Evolutionary conservation across 495 filamentous ascomycete species (phyloP).

Genomic region (Friedmanniomyces simplex): DNA sequence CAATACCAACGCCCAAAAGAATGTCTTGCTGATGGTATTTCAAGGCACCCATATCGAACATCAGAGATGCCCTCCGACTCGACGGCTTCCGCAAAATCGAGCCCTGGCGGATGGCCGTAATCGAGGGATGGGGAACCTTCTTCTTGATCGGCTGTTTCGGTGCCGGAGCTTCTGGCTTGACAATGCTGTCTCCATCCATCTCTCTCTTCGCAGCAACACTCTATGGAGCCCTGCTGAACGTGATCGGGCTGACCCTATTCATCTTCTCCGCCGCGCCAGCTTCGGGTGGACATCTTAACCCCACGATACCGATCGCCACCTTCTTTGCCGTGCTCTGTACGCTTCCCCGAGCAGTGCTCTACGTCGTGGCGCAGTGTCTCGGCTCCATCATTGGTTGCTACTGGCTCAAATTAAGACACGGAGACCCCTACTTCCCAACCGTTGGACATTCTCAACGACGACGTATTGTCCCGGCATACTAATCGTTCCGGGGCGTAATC

Average conservation of each 20-base stretch:
- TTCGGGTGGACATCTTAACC: conserved; percentile 21
- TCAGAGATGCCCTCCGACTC: conserved; percentile 3
- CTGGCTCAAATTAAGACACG: conserved; percentile 6
- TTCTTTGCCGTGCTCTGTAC: conserved; percentile 17
- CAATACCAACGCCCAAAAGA: not conserved
- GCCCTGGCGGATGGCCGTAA: conserved; percentile 12
- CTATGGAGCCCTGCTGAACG: conserved; percentile 6
- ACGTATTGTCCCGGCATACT: not conserved
- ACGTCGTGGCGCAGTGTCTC: conserved; percentile 7
- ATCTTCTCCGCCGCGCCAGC: conserved; percentile 13
- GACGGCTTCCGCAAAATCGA: conserved; percentile 10
- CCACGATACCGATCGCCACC: conserved; percentile 16
- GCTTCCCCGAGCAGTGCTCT: conserved; percentile 14
- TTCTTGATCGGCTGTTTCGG: conserved; percentile 6
- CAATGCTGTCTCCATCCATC: not conserved
- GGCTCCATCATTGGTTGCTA: conserved; percentile 15
- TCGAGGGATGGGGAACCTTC: conserved; percentile 18
- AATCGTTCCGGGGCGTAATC: conserved; percentile 2
- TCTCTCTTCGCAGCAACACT: conserved; percentile 6
- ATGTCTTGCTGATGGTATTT: not conserved
- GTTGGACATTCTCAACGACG: not conserved
- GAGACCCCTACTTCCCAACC: conserved; percentile 8
- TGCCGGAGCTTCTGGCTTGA: conserved; percentile 8
- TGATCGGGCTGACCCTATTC: conserved; percentile 16
- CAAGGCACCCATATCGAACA: conserved; percentile 5